These are phyloP conservation scores for Cladosporium halotolerans DNA, from an alignment of 2,329 filamentous ascomycete genomes.

Conservation along the genomic window DNA sequence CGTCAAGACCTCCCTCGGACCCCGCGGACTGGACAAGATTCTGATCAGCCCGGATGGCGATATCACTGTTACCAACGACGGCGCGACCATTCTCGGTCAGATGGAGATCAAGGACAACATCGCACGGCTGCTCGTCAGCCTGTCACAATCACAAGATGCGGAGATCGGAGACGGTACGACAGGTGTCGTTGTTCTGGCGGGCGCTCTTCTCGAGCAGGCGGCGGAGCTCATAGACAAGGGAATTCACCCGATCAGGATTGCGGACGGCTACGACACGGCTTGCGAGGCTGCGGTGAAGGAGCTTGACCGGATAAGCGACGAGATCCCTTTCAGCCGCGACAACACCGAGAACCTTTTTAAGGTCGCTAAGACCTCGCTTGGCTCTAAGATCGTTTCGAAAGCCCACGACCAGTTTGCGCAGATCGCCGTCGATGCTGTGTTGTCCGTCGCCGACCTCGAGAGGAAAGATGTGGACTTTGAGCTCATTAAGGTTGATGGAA, in stretches of 20 bases:
- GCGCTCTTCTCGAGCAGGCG: constrained; percentile 90
- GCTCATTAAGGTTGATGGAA: constrained; percentile 98
- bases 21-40: constrained; percentile 96
- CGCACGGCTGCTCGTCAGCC: constrained; percentile 89
- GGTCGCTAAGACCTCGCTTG: constrained; percentile 90
- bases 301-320: constrained; percentile 87
- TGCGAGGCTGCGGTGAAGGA: constrained; percentile 94
- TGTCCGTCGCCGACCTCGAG: constrained; percentile 92
- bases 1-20: constrained; percentile 93
- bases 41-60: constrained; percentile 97
- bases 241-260: constrained; percentile 97
- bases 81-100: constrained; percentile 88
- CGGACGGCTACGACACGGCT: constrained; percentile 94
- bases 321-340: constrained; percentile 74
- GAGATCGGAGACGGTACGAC: constrained; percentile 98
- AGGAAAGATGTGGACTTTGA: constrained; percentile 98
- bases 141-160: constrained; percentile 97
- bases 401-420: constrained; percentile 96
- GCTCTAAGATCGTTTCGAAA: constrained; percentile 98
- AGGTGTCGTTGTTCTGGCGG: constrained; percentile 91
- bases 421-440: constrained; percentile 93
- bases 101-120: constrained; percentile 99
- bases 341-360: constrained; percentile 82
- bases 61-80: constrained; percentile 98
- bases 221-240: constrained; percentile 99